Evolutionary conservation across 108 stramenopile species (phyloP).

Genomic region (Cyclotella atomus): DNA sequence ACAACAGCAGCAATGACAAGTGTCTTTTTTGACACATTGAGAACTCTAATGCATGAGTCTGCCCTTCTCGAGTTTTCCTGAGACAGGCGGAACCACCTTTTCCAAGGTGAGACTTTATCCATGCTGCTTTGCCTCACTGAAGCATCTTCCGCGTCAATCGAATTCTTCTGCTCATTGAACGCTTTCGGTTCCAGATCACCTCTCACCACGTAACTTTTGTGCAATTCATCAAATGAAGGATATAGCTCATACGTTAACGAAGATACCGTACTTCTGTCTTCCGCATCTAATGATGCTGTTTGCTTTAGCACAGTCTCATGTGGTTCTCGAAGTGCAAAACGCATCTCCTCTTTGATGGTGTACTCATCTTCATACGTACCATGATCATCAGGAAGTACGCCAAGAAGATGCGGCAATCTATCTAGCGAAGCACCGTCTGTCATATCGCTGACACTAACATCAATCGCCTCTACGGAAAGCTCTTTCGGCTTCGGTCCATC

Average conservation of each 20-base stretch:
- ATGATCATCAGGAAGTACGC: background rate
- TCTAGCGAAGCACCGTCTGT: background rate
- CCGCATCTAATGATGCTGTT: background rate
- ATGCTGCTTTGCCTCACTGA: background rate
- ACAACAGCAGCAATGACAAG: background rate
- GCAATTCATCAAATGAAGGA: slow-evolving; percentile 4
- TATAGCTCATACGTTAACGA: background rate
- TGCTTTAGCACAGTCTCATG: background rate
- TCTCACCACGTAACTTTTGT: background rate
- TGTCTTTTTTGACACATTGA: background rate
- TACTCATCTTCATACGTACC: background rate
- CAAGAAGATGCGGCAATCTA: background rate
- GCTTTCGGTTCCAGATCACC: background rate
- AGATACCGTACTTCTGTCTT: background rate
- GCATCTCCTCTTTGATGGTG: background rate
- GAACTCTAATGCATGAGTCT: background rate
- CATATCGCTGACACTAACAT: background rate
- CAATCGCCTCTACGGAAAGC: background rate
- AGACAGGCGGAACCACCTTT: background rate
- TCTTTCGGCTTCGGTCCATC: background rate
- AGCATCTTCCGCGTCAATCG: background rate
- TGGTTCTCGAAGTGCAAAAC: background rate
- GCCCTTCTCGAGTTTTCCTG: background rate
- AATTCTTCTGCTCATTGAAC: background rate
- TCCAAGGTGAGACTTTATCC: background rate